Evolutionary conservation across 257 asterid species (phyloP), one percentile per base, ranked within the genome.

Genomic region (Solanum chiquidenum): DNA sequence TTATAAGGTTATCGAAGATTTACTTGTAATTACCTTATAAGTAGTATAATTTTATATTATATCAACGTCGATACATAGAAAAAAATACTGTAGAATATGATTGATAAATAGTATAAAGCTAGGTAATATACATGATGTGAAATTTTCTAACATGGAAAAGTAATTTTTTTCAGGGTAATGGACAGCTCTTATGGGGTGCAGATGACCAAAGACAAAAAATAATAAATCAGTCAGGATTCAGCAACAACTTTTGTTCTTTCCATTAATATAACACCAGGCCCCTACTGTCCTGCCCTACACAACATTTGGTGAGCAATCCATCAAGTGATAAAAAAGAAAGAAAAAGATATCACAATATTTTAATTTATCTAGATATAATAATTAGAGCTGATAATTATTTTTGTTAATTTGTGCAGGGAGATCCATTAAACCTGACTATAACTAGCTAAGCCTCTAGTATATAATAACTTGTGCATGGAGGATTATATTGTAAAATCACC

Each of bases 141-240:
- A 21, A 20, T 23, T 75, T 75, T 46, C 29, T 80, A 80, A 80
- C 68, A 46, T 80, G 85, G 3, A 46, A 18, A 29, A 80, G 27
- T 80, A 85, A 25, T 5, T 29, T 69, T 27, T 29, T 91, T 88
- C 95, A 95, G 98, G 95, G 84, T 66, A 90, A 91, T 79, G 94
- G 95, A 91, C 94, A 94, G 87, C 88, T 49, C 58, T 89, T 92
- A 87, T 93, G 95, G 96, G 96, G 91, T 83, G 92, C 89, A 88
- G 98, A 92, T 83, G 98, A 92, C 71, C 95, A 90, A 60, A 92
- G 95, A 88, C 95, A 92, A 68, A 91, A 87, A 87, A 86, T 89
- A 27, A 88, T 88, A 62, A 91, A 93, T 92, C 94, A 93, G 89
- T 66, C 93, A 46, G 94, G 86, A 87, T 87, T 88, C 91, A 89